Evolutionary conservation across 2,329 filamentous ascomycete genomes (phyloP).

Genomic region (Phialophora chinensis): DNA sequence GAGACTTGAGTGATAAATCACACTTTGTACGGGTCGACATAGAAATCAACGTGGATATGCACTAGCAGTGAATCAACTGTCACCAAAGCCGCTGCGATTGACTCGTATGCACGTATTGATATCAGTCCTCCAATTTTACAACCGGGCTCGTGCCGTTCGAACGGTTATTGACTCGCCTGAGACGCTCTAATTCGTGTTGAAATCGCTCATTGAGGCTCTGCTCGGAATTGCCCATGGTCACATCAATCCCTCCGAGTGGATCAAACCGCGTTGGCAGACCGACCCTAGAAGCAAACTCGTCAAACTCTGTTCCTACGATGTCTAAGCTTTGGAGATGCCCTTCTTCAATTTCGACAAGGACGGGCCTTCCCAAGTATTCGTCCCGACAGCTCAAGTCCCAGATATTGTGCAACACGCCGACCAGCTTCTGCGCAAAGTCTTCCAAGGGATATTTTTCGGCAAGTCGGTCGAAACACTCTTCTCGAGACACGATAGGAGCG

Average conservation of each 20-base stretch:
- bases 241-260: neutral
- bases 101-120: neutral
- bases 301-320: conserved; percentile 33
- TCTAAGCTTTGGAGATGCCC: conserved; percentile 35
- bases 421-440: conserved; percentile 25
- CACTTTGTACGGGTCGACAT: neutral
- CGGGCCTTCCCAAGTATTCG: conserved; percentile 40
- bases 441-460: conserved; percentile 29
- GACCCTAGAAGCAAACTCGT: conserved; percentile 28
- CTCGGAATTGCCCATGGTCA: neutral
- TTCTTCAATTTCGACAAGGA: conserved; percentile 40
- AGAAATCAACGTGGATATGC: neutral
- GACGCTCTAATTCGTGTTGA: neutral
- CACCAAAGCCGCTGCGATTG: too few relatives aligned
- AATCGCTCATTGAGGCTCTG: conserved; percentile 1
- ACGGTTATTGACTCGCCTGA: neutral
- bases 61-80: neutral
- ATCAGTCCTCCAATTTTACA: neutral
- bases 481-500: conserved; percentile 18
- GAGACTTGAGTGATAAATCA: neutral
- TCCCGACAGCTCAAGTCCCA: conserved; percentile 24
- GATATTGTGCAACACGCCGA: conserved; percentile 22
- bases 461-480: conserved; percentile 30
- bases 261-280: conserved; percentile 16
- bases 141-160: neutral